phyloP scores from a whole-genome alignment of 352 stramenopile genomes.

The Globisporangium abappressorium region DNA sequence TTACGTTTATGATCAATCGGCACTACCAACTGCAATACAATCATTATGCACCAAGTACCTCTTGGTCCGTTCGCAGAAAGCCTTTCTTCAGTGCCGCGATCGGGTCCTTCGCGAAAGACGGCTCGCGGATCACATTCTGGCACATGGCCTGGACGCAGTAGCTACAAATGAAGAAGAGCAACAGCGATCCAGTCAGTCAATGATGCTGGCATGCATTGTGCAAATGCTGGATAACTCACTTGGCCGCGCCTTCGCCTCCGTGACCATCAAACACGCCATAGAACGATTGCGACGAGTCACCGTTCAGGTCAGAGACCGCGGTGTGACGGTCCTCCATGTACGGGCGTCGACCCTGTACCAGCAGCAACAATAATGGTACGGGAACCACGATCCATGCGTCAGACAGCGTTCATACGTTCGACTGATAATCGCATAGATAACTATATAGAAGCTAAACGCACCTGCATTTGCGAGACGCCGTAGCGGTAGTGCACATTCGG shows the following conservation, averaged over 20 bases:
- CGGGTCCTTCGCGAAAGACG: conserved; percentile 61
- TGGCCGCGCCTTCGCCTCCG: conserved; percentile 83
- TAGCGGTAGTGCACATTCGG: conserved; percentile 77
- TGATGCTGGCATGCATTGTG: conserved; percentile 1
- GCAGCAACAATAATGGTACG: background rate
- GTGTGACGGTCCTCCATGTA: conserved; percentile 92
- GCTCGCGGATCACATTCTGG: conserved; percentile 79
- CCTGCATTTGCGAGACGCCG: conserved; percentile 79
- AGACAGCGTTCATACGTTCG: background rate
- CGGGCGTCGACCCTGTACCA: conserved; percentile 51
- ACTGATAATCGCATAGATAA: background rate
- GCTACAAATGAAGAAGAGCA: conserved; percentile 23
- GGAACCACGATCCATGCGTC: background rate
- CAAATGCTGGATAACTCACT: conserved; percentile 48
- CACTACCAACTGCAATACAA: background rate
- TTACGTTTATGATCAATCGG: background rate
- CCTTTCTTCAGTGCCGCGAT: conserved; percentile 70
- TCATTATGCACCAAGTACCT: conserved; percentile 31
- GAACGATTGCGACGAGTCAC: conserved; percentile 80
- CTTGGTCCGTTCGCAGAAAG: conserved; percentile 75
- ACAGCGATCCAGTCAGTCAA: conserved; percentile 3
- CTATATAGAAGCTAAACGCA: conserved; percentile 5
- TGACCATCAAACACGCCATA: conserved; percentile 94
- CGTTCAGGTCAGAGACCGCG: conserved; percentile 72
- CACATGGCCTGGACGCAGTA: conserved; percentile 83